Base-by-base conservation (phyloP, 2,329 filamentous ascomycete species). In the Verticillium klebahnii region DNA sequence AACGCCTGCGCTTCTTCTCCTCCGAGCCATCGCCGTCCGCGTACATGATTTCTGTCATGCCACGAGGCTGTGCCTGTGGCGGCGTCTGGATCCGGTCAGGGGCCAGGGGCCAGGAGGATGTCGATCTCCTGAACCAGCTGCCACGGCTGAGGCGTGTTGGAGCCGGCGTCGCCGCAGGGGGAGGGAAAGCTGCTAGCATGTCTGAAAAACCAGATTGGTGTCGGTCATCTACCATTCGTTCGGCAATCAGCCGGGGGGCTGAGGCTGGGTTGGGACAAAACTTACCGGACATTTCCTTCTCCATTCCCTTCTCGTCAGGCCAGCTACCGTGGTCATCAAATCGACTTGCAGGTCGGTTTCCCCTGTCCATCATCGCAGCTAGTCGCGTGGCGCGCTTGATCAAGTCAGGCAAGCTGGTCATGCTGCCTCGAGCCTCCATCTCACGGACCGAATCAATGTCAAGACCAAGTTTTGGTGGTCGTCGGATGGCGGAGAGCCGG, bases 321-420 rank as follows among this genome's bases (percentile, higher is more conserved):
- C 81, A 86, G 64, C 82, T 80, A 50, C 77, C 76, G 15, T 87
- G 70, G 23, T 83, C 81, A 52, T 85, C 82, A 57, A 86, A 76
- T 17, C 82, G 80, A 69, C 86, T 89, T 25, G 79, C 85, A 32
- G 86, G 86, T 67, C 86, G 78, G 65, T 80, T 89, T 14, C 94
- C 94, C 66, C 88, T 88, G 69, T 98, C 94, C 62, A 99, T 88
- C 75, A 96, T 93, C 0, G 91, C 86, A 17, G 93, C 94, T 40
- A 98, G 79, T 66, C 87, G 87, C 0, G 94, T 98, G 12, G 95
- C 95, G 68, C 95, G 86, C 69, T 87, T 85, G 67, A 99, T 98
- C 63, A 99, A 79, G 72, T 98, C 95, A 0, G 93, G 90, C 63
- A 99, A 79, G 75, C 93, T 97, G 1, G 95, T 98, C 65, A 97